Conservation (phyloP, 352 stramenopile genomes). For the Globisporangium cylindrosporum region DNA sequence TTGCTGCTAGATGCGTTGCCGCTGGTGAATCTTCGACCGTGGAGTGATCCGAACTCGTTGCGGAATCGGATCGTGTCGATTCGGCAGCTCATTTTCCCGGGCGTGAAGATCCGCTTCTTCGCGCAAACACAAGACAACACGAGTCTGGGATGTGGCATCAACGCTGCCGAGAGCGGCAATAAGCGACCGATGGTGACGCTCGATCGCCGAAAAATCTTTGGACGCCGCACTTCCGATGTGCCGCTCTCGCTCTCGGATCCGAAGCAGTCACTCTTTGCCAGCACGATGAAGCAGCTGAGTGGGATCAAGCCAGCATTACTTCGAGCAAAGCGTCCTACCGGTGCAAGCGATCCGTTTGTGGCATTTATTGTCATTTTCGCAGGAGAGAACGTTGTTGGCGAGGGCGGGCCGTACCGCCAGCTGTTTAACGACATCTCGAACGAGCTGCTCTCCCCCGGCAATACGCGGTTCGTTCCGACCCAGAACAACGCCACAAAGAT, state of each 20-base stretch:
- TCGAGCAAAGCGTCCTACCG: conserved; percentile 66
- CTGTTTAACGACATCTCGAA: conserved; percentile 77
- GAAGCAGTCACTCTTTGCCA: conserved; percentile 67
- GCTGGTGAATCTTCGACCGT: conserved; percentile 61
- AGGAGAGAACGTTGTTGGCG: conserved; percentile 77
- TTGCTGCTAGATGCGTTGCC: conserved; percentile 49
- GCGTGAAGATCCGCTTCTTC: conserved; percentile 76
- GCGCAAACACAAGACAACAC: conserved; percentile 68
- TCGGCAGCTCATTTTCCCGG: conserved; percentile 67
- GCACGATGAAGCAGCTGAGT: conserved; percentile 54
- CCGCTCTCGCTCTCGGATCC: conserved; percentile 36
- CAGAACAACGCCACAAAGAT: conserved; percentile 72
- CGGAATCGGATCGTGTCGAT: conserved; percentile 50
- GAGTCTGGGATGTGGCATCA: conserved; percentile 43
- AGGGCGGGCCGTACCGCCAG: conserved; percentile 75
- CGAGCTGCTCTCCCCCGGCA: conserved; percentile 50
- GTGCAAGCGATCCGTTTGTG: conserved; percentile 77
- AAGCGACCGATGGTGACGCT: conserved; percentile 72
- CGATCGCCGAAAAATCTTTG: conserved; percentile 54
- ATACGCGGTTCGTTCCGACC: conserved; percentile 64
- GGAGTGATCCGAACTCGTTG: conserved; percentile 45
- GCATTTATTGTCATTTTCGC: conserved; percentile 78
- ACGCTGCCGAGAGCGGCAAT: conserved; percentile 34
- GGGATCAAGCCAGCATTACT: conserved; percentile 43
- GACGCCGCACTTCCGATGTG: conserved; percentile 19